These are phyloP conservation scores for Apiosordaria backusii DNA, from an alignment of 495 filamentous ascomycete genomes.

Conservation along the genomic window DNA sequence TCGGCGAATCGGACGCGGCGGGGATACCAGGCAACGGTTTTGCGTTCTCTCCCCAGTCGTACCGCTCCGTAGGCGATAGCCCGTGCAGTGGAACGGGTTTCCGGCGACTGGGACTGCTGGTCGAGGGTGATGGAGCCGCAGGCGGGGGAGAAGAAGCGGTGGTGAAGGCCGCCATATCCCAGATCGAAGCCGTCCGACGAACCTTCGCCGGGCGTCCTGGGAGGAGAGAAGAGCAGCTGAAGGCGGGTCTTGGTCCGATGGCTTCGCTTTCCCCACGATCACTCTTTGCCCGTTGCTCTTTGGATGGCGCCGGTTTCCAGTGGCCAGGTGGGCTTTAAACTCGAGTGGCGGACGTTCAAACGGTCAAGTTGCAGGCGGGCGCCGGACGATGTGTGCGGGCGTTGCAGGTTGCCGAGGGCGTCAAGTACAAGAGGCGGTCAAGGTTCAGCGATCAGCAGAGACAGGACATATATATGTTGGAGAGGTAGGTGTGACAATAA, in stretches of 20 bases:
- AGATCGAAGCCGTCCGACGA: constrained; percentile 6
- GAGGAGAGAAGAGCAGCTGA: neutral
- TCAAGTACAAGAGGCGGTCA: neutral
- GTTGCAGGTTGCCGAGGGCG: neutral
- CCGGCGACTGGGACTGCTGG: constrained; percentile 38
- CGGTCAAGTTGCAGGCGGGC: constrained; percentile 2
- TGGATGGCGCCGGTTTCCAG: neutral
- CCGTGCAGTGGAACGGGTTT: constrained; percentile 39
- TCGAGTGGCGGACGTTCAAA: constrained; percentile 2
- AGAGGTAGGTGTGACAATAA: neutral
- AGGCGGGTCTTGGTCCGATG: neutral
- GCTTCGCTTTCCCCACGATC: neutral
- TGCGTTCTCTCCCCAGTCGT: constrained; percentile 33
- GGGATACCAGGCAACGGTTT: constrained; percentile 34
- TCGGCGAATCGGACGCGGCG: constrained; percentile 31
- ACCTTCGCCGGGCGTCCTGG: neutral
- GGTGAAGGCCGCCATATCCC: constrained; percentile 46
- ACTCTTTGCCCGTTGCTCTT: neutral
- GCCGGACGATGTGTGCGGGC: neutral
- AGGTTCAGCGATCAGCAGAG: constrained; percentile 1
- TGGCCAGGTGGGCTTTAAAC: neutral
- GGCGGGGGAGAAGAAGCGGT: constrained; percentile 31
- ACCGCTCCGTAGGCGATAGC: constrained; percentile 34
- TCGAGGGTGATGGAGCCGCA: constrained; percentile 31
- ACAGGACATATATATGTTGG: neutral